These are phyloP conservation scores for Warburgia ugandensis DNA, from an alignment of 164 flowering plant genomes.

Conservation along the genomic window DNA sequence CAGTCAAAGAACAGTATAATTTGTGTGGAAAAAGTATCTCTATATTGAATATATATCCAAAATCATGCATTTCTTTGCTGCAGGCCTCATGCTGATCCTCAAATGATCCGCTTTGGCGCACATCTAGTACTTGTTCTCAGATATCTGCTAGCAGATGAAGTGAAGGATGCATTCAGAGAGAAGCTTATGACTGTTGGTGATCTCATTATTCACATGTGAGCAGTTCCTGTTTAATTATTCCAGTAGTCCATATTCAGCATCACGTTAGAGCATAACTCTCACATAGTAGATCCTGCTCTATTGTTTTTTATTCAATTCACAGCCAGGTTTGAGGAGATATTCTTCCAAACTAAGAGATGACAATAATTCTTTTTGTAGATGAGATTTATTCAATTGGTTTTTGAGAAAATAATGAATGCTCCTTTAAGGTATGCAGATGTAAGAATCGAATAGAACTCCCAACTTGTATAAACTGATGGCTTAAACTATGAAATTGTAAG, in stretches of 20 bases:
- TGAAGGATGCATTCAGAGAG: conserved; percentile 70
- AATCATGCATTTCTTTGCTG: conserved; percentile 6
- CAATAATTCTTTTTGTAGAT: not conserved
- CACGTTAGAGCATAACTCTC: not conserved
- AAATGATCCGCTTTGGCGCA: conserved; percentile 95
- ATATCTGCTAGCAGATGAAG: conserved; percentile 61
- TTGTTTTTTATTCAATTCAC: not conserved
- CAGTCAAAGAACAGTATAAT: not conserved
- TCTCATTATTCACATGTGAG: conserved; percentile 87
- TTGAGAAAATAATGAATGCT: not conserved
- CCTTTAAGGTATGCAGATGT: not conserved
- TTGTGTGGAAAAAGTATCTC: not conserved
- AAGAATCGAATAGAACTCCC: too few relatives aligned
- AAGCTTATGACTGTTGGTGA: conserved; percentile 82
- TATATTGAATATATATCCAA: not conserved
- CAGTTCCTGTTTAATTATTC: not conserved
- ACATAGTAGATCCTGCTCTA: not conserved
- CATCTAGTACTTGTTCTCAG: conserved; percentile 93
- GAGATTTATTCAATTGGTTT: not conserved
- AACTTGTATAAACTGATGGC: too few relatives aligned
- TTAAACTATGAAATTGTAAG: too few relatives aligned
- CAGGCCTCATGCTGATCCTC: conserved; percentile 97
- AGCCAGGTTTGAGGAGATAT: not conserved
- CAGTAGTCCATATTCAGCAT: not conserved
- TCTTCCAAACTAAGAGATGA: not conserved